Base-by-base conservation (phyloP, 1,139 yeast genomes). In the Blastobotrys malaysiensis region DNA sequence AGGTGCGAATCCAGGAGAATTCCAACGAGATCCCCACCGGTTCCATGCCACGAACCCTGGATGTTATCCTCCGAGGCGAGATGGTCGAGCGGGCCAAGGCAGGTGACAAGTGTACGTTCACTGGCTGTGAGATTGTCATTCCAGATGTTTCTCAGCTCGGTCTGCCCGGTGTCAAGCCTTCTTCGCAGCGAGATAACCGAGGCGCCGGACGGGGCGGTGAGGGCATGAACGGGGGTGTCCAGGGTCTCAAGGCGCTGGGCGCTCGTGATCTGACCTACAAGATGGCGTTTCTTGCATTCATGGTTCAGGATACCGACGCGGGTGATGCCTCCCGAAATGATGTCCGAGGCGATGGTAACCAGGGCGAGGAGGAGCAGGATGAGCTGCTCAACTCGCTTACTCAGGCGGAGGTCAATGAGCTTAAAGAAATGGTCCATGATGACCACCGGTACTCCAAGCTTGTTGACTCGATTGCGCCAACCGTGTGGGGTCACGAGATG, bases 21-120 rank as follows among this genome's bases (percentile, higher is more conserved):
- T 83, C 98, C 14, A 87, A 79, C 64, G 99, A 93, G 72, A 93
- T 93, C 57, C 99, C 99, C 24, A 90, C 97, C 0, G 99, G 99
- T 27, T 89, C 97, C 1, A 93, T 93, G 99, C 99, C 99, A 43
- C 81, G 99, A 69, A 93, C 98, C 9, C 73, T 93, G 62, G 99
- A 93, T 70, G 95, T 93, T 24, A 87, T 93, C 54, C 74, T 93
- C 55, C 79, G 99, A 65, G 99, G 99, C 49, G 98, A 93, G 64
- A 80, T 90, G 52, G 99, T 95, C 7, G 99, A 93, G 69, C 80
- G 91, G 61, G 98, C 98, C 2, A 95, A 93, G 70, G 98, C 99
- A 0, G 99, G 99, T 61, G 99, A 93, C 70, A 88, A 90, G 69
- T 89, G 97, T 73, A 83, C 84, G 62, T 91, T 95, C 69, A 89